Evolutionary conservation across 306 rosid species (phyloP).

Genomic region (Delonix regia): DNA sequence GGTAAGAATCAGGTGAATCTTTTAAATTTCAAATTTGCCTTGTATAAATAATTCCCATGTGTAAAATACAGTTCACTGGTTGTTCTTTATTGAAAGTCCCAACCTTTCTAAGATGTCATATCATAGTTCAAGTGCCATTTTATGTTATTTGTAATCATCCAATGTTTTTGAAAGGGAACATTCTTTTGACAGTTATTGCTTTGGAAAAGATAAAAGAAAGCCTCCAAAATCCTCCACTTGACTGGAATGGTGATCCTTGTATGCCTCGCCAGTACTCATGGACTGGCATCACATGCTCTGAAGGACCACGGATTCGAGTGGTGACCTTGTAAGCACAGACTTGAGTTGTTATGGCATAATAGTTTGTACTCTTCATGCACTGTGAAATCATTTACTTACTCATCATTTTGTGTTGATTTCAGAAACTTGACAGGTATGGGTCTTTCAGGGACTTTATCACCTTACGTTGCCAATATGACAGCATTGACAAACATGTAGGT

Average conservation of each 20-base stretch:
- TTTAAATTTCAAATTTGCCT: neutral
- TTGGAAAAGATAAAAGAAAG: constrained; percentile 55
- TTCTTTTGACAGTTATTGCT: constrained; percentile 62
- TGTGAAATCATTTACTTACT: neutral
- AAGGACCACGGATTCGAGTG: neutral
- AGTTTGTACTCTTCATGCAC: neutral
- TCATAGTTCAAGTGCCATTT: constrained; percentile 4
- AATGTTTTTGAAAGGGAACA: constrained; percentile 28
- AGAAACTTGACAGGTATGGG: constrained; percentile 86
- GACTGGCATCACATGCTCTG: constrained; percentile 65
- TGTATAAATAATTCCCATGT: neutral
- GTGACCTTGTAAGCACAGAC: constrained; percentile 12
- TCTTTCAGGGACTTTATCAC: constrained; percentile 81
- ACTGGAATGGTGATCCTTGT: constrained; percentile 97
- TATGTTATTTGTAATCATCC: neutral
- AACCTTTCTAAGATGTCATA: constrained; percentile 6
- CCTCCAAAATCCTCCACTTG: constrained; percentile 66
- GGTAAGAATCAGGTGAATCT: neutral
- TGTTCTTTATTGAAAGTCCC: neutral
- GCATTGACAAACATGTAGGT: constrained; percentile 77
- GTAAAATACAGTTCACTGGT: neutral
- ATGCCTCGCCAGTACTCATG: constrained; percentile 74
- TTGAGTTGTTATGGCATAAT: neutral
- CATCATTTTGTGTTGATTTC: constrained; percentile 40
- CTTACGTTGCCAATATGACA: constrained; percentile 79